Evolutionary conservation across 768 basidiomycete species (phyloP), one percentile per base, ranked within the genome.

Genomic region (Lactarius sp.): DNA sequence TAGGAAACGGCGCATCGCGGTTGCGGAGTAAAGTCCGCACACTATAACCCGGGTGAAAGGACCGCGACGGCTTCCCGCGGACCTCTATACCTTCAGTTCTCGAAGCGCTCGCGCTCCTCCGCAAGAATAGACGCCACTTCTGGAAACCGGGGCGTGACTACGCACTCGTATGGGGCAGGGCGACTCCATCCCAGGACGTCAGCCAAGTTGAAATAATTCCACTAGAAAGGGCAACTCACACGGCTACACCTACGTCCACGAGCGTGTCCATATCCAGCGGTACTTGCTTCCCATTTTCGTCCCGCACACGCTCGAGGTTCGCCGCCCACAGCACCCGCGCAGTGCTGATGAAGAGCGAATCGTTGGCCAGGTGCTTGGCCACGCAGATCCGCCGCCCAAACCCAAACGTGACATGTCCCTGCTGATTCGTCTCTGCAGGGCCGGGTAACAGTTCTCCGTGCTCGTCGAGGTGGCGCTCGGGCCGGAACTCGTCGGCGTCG

Each of bases 351-450:
- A 67, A 72, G 16, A 71, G 52, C 16, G 67, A 14, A 2, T 69
- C 60, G 5, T 60, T 51, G 2, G 70, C 71, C 3, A 72, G 14
- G 18, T 66, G 52, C 22, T 55, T 61, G 4, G 70, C 71, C 0
- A 66, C 56, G 52, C 71, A 72, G 31, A 65, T 59, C 9, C 71
- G 61, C 37, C 54, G 36, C 22, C 68, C 68, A 12, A 67, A 69
- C 1, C 66, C 68, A 16, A 44, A 69, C 13, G 64, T 31, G 10
- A 51, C 55, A 20, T 68, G 67, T 6, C 68, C 68, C 13, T 64
- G 59, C 20, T 55, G 53, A 13, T 59, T 42, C 1, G 68, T 69
- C 37, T 62, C 63, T 9, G 18, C 18, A 4, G 62, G 50, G 18
- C 61, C 61, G 4, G 60, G 2, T 4, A n/a, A 50, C 6, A 54